Conservation (phyloP, 805 yeast genomes). For the Osmozyma mogii region DNA sequence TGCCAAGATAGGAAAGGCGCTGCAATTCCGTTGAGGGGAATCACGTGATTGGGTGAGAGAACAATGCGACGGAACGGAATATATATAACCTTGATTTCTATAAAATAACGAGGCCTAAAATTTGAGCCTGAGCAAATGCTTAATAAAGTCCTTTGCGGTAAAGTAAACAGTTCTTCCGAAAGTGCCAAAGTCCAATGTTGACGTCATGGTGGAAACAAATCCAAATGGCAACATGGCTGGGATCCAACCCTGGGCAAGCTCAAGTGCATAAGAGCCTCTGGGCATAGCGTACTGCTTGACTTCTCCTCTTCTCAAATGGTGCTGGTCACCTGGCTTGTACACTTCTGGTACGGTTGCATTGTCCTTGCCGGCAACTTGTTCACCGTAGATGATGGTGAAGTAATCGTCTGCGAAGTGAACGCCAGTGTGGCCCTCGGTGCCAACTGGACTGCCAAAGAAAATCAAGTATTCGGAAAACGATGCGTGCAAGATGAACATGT, state of each 20-base stretch:
- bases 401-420: constrained; percentile 96
- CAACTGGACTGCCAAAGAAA: constrained; percentile 86
- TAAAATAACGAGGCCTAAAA: too few species aligned
- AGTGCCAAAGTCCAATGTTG: constrained; percentile 73
- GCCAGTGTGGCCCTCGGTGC: constrained; percentile 95
- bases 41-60: too few species aligned
- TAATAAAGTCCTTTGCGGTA: constrained; percentile 73
- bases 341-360: constrained; percentile 56
- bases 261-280: constrained; percentile 76
- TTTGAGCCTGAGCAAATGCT: constrained; percentile 63
- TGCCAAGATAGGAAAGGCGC: too few species aligned
- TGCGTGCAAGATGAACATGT: constrained; percentile 92
- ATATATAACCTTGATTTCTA: too few species aligned
- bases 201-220: constrained; percentile 65
- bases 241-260: constrained; percentile 97
- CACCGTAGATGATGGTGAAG: constrained; percentile 81
- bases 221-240: constrained; percentile 98
- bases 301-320: constrained; percentile 65
- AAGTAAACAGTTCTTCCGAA: constrained; percentile 60
- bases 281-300: constrained; percentile 86
- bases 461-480: constrained; percentile 89
- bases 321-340: constrained; percentile 83
- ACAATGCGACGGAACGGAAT: too few species aligned
- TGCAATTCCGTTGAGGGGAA: too few species aligned
- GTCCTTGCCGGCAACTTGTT: constrained; percentile 66